Conservation (phyloP, 345 rosid species). For the Eucalyptus cloeziana region DNA sequence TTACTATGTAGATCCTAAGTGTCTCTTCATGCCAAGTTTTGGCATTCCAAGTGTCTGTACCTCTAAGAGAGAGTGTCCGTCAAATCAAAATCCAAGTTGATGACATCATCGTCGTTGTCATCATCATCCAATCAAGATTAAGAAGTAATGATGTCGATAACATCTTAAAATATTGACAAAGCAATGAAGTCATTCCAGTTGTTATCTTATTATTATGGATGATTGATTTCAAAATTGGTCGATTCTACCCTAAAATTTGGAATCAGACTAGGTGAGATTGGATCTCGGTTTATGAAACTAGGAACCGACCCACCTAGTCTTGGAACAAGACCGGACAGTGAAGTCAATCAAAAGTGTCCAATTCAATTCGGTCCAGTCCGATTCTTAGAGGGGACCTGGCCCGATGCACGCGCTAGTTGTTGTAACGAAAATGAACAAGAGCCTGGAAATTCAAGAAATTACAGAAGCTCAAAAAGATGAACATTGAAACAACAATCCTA, state of each 20-base stretch:
- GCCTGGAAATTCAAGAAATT: not conserved
- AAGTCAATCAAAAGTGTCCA: no score
- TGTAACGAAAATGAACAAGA: not conserved
- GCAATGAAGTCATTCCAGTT: not conserved
- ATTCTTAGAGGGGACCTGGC: no score
- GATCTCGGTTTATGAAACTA: fast-evolving
- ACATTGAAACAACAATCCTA: not conserved
- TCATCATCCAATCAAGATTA: not conserved
- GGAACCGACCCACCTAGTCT: no score
- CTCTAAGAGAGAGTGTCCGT: not conserved
- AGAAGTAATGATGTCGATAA: not conserved
- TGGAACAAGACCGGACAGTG: no score
- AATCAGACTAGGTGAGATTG: fast-evolving
- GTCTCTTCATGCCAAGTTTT: no score
- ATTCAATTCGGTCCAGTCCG: no score
- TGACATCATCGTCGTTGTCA: fast-evolving
- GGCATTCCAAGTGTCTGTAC: no score
- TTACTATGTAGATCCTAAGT: no score
- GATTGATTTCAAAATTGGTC: no score
- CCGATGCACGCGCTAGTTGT: no score
- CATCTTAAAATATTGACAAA: not conserved
- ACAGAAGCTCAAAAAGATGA: not conserved
- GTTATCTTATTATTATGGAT: not conserved
- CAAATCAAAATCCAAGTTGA: not conserved
- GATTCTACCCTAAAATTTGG: no score